Evolutionary conservation across 768 basidiomycete genomes (phyloP), one percentile per base, ranked within the genome.

Genomic region (Boletus rex-veris): DNA sequence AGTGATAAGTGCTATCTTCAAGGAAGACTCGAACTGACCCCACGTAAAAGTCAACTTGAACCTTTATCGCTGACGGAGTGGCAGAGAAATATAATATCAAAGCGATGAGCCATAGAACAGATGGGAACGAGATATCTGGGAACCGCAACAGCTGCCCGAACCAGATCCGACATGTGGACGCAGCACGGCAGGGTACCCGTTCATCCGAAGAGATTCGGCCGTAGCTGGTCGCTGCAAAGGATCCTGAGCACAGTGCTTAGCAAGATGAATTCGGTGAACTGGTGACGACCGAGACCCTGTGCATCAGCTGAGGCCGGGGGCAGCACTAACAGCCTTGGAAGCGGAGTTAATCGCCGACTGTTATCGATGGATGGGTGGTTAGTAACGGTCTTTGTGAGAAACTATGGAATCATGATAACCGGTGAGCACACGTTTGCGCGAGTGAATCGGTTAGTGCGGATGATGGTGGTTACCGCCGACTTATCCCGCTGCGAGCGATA

Each of bases 381-480:
- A 24, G 21, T 24, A 33, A 26, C 24, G 24, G 26, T 21, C 3
- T 40, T 6, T 39, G 52, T 47, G 33, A 35, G 54, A 54, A 48
- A 54, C 8, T 8, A 50, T 18, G 11, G 16, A 31, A 10, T 8
- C 11, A 31, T n/a, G 18, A 31, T 26, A 39, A 47, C 43, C 39
- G 21, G 14, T 21, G 4, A 21, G 45, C 54, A 39, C 53, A 52
- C 45, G 65, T 64, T 55, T 45, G 49, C 31, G 24, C 38, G n/a
- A 19, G 6, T 43, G 45, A 26, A 42, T 7, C 15, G 41, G 42
- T 44, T 41, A 38, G 30, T 45, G 48, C 31, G 21, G 48, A 61
- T 62, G 58, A 45, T 39, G 36, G 8, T 43, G 5, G 42, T 44
- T 49, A 55, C 45, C 30, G 42, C 56, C 61, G 51, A 50, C 37